Conservation (phyloP, 352 stramenopile species). For the Peronospora destructor region DNA sequence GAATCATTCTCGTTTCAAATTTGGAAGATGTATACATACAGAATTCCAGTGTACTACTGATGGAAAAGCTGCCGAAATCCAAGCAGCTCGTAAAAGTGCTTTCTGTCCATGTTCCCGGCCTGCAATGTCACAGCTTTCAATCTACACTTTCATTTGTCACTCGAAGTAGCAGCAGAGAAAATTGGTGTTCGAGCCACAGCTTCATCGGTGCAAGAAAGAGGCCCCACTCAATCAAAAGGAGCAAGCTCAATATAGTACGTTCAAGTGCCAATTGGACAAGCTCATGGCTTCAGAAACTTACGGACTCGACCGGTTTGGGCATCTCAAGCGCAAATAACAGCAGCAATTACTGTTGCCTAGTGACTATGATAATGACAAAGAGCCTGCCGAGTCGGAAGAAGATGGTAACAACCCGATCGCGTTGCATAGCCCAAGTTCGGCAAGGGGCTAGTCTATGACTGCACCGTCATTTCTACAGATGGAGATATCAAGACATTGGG, state of each 20-base stretch:
- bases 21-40: too few relatives aligned
- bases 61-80: too few relatives aligned
- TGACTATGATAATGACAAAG: conserved; percentile 35
- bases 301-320: conserved; percentile 54
- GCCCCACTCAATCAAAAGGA: conserved; percentile 57
- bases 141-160: too few relatives aligned
- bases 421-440: conserved; percentile 43
- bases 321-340: conserved; percentile 23
- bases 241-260: conserved; percentile 45
- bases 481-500: conserved; percentile 31
- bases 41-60: too few relatives aligned
- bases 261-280: conserved; percentile 59
- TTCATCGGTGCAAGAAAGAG: conserved; percentile 49
- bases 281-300: conserved; percentile 64
- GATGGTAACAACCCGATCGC: conserved; percentile 45
- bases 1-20: too few relatives aligned
- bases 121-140: too few relatives aligned
- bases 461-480: conserved; percentile 46
- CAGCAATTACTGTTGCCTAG: conserved; percentile 27
- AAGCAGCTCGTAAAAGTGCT: too few relatives aligned
- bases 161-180: too few relatives aligned
- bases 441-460: conserved; percentile 32
- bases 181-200: too few relatives aligned
- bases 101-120: too few relatives aligned
- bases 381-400: conserved; percentile 55